A percentile compares a stretch with the other conserved stretches of the same genome.
Evolutionary conservation across 495 filamentous ascomycete species (phyloP).

Genomic region (Neurospora sp.): DNA sequence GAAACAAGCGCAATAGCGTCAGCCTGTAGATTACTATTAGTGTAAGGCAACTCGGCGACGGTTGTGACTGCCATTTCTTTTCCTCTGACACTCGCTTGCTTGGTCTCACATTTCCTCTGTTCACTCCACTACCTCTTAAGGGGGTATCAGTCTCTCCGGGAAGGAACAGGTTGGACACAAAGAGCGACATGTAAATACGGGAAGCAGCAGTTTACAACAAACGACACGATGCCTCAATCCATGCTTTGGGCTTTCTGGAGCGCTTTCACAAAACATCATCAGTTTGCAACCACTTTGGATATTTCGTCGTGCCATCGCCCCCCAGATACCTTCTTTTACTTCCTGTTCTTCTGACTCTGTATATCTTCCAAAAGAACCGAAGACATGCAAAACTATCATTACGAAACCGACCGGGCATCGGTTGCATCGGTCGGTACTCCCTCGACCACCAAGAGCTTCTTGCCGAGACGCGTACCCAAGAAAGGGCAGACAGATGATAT

Average conservation of each 20-base stretch:
- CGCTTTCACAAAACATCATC: background rate
- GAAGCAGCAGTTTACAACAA: conserved; percentile 14
- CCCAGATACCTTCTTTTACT: background rate
- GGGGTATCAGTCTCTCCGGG: background rate
- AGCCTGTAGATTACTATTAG: background rate
- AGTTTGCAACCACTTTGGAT: background rate
- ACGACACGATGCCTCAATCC: background rate
- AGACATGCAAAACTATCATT: background rate
- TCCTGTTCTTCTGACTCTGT: background rate
- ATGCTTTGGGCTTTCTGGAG: background rate
- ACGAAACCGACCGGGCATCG: conserved; percentile 10
- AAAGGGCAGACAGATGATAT: background rate
- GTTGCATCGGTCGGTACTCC: conserved; percentile 3
- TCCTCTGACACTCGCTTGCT: background rate
- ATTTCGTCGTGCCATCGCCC: background rate
- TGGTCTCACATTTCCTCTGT: background rate
- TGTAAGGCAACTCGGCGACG: background rate
- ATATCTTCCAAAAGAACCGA: background rate
- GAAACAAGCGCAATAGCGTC: background rate
- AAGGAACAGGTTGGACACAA: background rate
- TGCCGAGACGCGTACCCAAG: background rate
- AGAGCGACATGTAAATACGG: conserved; percentile 6
- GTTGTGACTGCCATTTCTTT: background rate
- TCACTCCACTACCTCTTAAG: background rate
- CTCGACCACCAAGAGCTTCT: conserved; percentile 6